Base-by-base conservation (phyloP, 1,139 yeast genomes). In the Yamadazyma friedrichii region DNA sequence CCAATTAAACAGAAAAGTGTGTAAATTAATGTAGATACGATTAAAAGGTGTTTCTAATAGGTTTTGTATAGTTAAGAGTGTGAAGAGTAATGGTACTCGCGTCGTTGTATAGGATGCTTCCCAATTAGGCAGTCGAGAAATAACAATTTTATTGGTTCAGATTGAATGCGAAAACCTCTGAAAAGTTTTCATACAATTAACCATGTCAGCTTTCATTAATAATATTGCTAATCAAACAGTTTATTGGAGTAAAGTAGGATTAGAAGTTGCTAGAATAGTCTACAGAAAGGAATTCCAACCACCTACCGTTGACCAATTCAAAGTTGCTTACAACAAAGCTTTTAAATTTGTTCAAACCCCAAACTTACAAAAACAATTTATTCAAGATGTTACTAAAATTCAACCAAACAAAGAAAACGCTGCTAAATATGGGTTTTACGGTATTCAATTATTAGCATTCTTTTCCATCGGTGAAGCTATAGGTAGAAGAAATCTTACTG, bases 381-480 rank as follows among this genome's bases (percentile, higher is more conserved):
- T 62, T 54, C 63, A 58, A 51, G 65, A 71, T 53, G 67, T 68
- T 48, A 55, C 62, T 45, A 61, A 70, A 44, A 73, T 78, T 65
- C 63, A 69, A 55, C 70, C 85, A 52, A 54, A 65, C 55, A 82
- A 78, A 67, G 82, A 78, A 52, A 75, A 74, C 56, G 75, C 74
- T 50, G 68, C 80, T 57, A 82, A 80, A 70, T 88, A 78, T 61
- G 84, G 85, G 54, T 83, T 91, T 42, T 82, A 81, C 65, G 82
- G 84, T 54, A 72, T 89, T 53, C 98, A 93, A 69, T 71, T 93
- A 48, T 74, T 88, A 53, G 99, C 97, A 49, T 79, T 89, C 66
- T 93, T 89, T 70, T 83, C 97, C 25, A 75, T 93, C 40, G 99
- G 99, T 62, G 98, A 93, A 77, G 82, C 91, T 54, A 78, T 93